Evolutionary conservation across 805 yeast genomes (phyloP), one percentile per base, ranked within the genome.

Genomic region (Ogataea dorogensis): DNA sequence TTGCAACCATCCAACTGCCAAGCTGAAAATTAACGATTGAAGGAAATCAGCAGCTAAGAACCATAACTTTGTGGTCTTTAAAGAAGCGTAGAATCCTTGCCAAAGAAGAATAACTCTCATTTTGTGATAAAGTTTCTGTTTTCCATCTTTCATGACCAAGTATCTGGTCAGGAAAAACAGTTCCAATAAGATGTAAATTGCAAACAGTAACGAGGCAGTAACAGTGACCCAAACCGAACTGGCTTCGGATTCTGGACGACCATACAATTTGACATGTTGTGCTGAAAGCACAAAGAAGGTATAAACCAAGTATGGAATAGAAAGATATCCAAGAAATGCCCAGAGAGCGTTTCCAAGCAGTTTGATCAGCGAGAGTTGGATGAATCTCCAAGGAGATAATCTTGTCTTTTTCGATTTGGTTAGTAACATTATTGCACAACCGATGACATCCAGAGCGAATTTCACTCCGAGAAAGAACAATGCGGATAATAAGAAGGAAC

Each of bases 1-100:
- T 43, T 73, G 77, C 12, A 72, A 37, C 15, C 65, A 51, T 0
- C 78, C 77, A 26, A 75, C 61, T 0, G 72, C 51, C 15, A 71
- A 24, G 48, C 69, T 65, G 37, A 63, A 64, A 1, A 65, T 12
- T 1, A 72, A 20, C 3, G 62, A 31, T 11, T 58, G 58, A 0
- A 54, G 16, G 9, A 58, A 50, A 24, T 72, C 76, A 21, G 67
- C 44, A 2, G 63, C 44, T 10, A 67, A 62, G 44, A 58, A 74
- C 33, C 53, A 56, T 1, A 68, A 61, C 40, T 59, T 56, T 11
- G 59, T 51, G 1, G 79, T 77, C 16, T 65, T 61, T 49, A 67
- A 71, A 12, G 60, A 56, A 36, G 64, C 61, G 50, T 74, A 75
- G 16, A 64, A 48, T 30, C 59, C 57, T 4, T 71, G 65, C 78